Percentiles rank a stretch among this genome's conserved stretches.
Conservation (phyloP, 768 basidiomycete species). For the Naematelia aurantialba region DNA sequence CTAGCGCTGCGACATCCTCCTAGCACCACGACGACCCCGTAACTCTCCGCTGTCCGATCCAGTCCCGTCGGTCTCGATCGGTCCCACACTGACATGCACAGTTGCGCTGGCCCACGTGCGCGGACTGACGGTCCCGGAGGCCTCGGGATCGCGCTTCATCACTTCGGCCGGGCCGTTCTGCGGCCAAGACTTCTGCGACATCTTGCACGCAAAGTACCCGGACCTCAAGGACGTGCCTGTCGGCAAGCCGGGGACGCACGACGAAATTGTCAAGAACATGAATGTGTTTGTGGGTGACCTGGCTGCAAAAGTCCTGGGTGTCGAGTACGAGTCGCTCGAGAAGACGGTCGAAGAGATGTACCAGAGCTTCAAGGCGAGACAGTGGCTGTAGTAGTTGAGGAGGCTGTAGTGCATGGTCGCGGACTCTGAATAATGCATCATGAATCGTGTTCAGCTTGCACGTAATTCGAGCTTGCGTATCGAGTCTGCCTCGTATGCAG, state of each 20-base stretch:
- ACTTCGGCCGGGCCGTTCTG: conserved; percentile 48
- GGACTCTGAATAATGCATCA: too few relatives aligned
- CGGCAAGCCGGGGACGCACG: conserved; percentile 25
- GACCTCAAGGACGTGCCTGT: conserved; percentile 37
- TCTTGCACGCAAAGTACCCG: conserved; percentile 24
- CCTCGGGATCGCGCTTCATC: conserved; percentile 61
- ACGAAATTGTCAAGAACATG: conserved; percentile 19
- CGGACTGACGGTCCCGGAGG: conserved; percentile 57
- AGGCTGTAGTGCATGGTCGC: too few relatives aligned
- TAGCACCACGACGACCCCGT: too few relatives aligned
- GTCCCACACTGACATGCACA: conserved; percentile 31
- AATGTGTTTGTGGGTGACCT: conserved; percentile 34
- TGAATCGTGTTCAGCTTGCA: too few relatives aligned
- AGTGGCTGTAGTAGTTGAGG: conserved; percentile 4
- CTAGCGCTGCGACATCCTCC: too few relatives aligned
- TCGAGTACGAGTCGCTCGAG: conserved; percentile 31
- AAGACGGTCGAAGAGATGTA: conserved; percentile 34
- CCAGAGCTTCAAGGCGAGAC: conserved; percentile 35
- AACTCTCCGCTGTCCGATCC: too few relatives aligned
- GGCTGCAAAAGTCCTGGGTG: conserved; percentile 31
- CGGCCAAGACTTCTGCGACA: conserved; percentile 42
- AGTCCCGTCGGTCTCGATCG: neutral
- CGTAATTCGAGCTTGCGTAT: too few relatives aligned
- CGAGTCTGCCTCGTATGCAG: too few relatives aligned
- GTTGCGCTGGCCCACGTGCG: conserved; percentile 58